Conservation (phyloP, 2,329 filamentous ascomycete species). For the Aspergillus jensenii region DNA sequence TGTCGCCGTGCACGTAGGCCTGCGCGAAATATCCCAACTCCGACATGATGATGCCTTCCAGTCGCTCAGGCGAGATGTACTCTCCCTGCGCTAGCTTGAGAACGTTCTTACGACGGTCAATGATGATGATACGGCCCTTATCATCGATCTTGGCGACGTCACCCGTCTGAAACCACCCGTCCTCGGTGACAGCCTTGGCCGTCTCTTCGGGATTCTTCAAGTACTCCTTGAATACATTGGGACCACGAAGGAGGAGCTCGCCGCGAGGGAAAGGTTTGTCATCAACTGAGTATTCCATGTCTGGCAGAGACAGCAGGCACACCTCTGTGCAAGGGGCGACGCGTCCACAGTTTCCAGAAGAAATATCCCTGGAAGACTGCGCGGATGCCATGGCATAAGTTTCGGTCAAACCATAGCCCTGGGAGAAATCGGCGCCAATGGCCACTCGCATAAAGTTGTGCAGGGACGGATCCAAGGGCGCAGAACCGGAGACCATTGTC, state of each 20-base stretch:
- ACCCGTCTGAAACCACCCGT: slow-evolving; percentile 97
- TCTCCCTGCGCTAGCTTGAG: slow-evolving; percentile 97
- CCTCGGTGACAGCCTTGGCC: slow-evolving; percentile 72
- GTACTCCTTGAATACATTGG: slow-evolving; percentile 81
- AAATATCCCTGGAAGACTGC: slow-evolving; percentile 71
- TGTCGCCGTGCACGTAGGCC: slow-evolving; percentile 89
- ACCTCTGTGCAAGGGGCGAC: slow-evolving; percentile 68
- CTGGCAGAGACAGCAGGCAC: slow-evolving; percentile 82
- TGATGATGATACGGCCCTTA: slow-evolving; percentile 83
- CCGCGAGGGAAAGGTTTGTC: slow-evolving; percentile 90
- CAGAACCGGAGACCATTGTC: slow-evolving; percentile 82
- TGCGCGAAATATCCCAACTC: slow-evolving; percentile 75
- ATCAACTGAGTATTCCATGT: slow-evolving; percentile 86
- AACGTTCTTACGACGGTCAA: slow-evolving; percentile 99
- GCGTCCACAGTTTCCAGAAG: slow-evolving; percentile 77
- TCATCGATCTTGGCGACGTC: slow-evolving; percentile 87
- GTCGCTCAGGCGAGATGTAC: slow-evolving; percentile 94
- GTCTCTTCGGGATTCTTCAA: slow-evolving; percentile 90
- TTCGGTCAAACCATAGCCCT: slow-evolving; percentile 94
- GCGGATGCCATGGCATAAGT: slow-evolving; percentile 76
- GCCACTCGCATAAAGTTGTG: slow-evolving; percentile 86
- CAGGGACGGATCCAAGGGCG: slow-evolving; percentile 83
- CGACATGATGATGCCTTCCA: slow-evolving; percentile 91
- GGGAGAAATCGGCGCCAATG: slow-evolving; percentile 73
- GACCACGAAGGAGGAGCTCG: slow-evolving; percentile 80